Evolutionary conservation across 179 eudicot species (phyloP).

Genomic region (Pouteria campechiana): DNA sequence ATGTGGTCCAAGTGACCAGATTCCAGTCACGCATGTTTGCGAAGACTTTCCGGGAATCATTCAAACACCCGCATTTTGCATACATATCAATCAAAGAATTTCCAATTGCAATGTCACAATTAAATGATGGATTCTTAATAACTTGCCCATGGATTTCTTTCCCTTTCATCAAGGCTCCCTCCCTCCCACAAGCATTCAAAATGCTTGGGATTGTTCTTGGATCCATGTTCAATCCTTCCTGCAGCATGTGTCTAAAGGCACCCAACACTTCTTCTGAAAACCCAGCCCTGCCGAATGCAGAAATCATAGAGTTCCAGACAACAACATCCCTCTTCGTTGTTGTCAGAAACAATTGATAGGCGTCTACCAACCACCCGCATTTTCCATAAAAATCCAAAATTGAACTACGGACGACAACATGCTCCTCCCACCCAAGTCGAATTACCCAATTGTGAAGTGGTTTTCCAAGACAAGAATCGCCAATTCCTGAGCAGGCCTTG

Average conservation of each 20-base stretch:
- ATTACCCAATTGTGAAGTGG: conserved; percentile 10
- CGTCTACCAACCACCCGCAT: conserved; percentile 1
- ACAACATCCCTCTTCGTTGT: conserved; percentile 5
- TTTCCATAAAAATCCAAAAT: conserved; percentile 12
- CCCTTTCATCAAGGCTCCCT: conserved; percentile 14
- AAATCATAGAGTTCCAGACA: conserved; percentile 15
- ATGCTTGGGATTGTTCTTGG: conserved; percentile 7
- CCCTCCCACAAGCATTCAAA: conserved; percentile 12
- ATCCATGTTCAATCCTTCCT: conserved; percentile 9
- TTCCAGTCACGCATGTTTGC: conserved; percentile 1
- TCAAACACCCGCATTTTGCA: conserved; percentile 16
- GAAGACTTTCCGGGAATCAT: conserved; percentile 7
- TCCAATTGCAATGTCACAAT: conserved; percentile 6
- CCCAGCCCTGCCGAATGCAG: conserved; percentile 11
- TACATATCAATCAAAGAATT: conserved; percentile 16
- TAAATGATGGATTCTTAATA: conserved; percentile 3
- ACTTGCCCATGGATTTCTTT: conserved; percentile 16
- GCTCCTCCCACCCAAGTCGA: conserved; percentile 2
- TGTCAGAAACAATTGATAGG: background rate
- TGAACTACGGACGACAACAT: conserved; percentile 10
- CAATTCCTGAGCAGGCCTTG: conserved; percentile 5
- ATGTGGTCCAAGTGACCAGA: conserved; percentile 14
- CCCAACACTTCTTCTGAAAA: conserved; percentile 4
- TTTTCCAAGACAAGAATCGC: conserved; percentile 4
- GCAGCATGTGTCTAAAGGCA: conserved; percentile 9